phyloP scores from a whole-genome alignment of 805 yeast species.

The Zygosaccharomyces bailii region DNA sequence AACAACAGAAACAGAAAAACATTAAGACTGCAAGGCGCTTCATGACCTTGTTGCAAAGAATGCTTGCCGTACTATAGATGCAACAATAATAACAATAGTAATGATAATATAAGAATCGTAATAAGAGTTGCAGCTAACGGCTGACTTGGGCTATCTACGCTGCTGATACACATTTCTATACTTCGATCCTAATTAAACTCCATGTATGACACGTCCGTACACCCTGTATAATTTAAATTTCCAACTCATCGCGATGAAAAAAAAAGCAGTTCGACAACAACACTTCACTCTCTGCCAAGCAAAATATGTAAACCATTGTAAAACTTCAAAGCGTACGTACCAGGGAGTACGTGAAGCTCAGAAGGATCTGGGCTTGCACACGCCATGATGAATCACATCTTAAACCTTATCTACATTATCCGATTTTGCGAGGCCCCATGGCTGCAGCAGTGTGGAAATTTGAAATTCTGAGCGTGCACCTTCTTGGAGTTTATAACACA shows the following conservation, averaged over 20 bases:
- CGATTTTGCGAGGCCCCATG: slow-evolving; percentile 7
- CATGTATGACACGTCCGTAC: not conserved
- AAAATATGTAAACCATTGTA: not conserved
- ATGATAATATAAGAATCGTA: not conserved
- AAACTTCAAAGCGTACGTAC: not conserved
- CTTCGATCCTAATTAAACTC: not conserved
- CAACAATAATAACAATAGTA: not conserved
- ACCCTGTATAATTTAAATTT: too few species aligned
- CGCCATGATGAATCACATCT: slow-evolving; percentile 7
- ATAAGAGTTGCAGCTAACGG: too few species aligned
- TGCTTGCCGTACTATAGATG: not conserved
- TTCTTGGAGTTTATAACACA: not conserved
- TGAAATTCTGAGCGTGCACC: slow-evolving; percentile 2
- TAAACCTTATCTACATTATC: slow-evolving; percentile 9
- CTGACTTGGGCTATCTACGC: too few species aligned
- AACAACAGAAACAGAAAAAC: not conserved
- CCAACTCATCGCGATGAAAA: not conserved
- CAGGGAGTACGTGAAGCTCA: not conserved
- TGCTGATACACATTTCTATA: too few species aligned
- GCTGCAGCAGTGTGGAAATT: slow-evolving; percentile 6
- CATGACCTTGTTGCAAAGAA: not conserved
- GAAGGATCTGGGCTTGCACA: not conserved
- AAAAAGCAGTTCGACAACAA: too few species aligned
- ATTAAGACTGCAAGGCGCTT: not conserved
- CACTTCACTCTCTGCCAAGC: too few species aligned